Conservation (phyloP, 345 rosid species). For the Linum lewisii region DNA sequence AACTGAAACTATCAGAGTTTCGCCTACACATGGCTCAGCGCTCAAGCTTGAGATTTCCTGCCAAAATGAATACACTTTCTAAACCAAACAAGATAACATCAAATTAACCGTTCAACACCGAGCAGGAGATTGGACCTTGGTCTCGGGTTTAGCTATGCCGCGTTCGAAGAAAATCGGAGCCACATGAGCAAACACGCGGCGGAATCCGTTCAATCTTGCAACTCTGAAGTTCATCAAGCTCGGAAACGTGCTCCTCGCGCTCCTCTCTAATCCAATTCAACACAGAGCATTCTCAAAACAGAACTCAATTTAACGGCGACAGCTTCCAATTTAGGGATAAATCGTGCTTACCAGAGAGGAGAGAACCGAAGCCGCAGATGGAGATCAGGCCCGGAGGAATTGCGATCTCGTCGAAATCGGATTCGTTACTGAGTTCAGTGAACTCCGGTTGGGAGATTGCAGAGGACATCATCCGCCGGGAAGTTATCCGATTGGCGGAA, state of each 20-base stretch:
- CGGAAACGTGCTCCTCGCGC: conserved; percentile 89
- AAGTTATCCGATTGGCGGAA: conserved; percentile 11
- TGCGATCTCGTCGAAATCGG: conserved; percentile 49
- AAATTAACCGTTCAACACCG: neutral
- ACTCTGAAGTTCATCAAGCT: conserved; percentile 68
- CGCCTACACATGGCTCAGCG: conserved; percentile 69
- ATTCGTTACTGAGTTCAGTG: conserved; percentile 38
- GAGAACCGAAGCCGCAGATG: conserved; percentile 90
- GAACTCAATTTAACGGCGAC: neutral
- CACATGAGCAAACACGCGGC: conserved; percentile 71
- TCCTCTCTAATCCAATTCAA: conserved; percentile 37
- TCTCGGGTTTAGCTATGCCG: conserved; percentile 78
- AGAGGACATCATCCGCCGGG: conserved; percentile 14
- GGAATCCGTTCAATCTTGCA: conserved; percentile 61
- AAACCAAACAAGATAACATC: neutral
- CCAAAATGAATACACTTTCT: conserved; percentile 9
- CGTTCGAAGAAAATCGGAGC: conserved; percentile 95
- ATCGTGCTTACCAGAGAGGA: conserved; percentile 57
- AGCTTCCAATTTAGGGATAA: neutral
- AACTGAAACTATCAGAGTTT: conserved; percentile 65
- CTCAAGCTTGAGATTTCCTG: conserved; percentile 92
- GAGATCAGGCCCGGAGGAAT: conserved; percentile 63
- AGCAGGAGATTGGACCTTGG: conserved; percentile 39
- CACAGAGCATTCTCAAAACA: neutral
- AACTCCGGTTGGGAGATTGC: conserved; percentile 12